These are phyloP conservation scores for Brettanomyces nanus DNA, from an alignment of 805 yeast species.

Conservation along the genomic window DNA sequence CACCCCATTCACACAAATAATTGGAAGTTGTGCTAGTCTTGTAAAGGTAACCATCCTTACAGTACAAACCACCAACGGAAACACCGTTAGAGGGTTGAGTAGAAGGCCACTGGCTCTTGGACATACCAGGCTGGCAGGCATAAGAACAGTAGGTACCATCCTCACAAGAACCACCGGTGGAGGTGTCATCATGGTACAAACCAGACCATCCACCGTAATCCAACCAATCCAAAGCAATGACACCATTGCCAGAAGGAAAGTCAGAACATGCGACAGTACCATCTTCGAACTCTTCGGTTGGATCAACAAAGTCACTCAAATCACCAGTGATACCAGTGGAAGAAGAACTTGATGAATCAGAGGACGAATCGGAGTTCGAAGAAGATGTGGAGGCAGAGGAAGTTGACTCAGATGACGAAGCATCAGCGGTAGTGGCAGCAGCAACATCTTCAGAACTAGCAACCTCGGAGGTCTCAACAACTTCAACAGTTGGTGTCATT, in stretches of 20 bases:
- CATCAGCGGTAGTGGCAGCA: conserved; percentile 17
- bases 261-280: conserved; percentile 59
- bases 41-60: conserved; percentile 80
- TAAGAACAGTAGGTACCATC: conserved; percentile 95
- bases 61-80: conserved; percentile 86
- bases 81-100: conserved; percentile 82
- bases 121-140: conserved; percentile 98
- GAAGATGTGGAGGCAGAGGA: conserved; percentile 26
- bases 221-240: conserved; percentile 60
- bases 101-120: conserved; percentile 97
- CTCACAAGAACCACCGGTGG: conserved; percentile 53
- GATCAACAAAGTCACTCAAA: conserved; percentile 46
- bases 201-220: conserved; percentile 66
- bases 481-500: conserved; percentile 27
- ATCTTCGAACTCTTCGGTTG: conserved; percentile 58
- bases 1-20: conserved; percentile 86
- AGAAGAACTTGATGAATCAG: conserved; percentile 27
- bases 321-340: conserved; percentile 43
- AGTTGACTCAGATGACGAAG: conserved; percentile 17
- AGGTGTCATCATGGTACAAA: conserved; percentile 39
- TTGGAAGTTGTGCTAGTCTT: conserved; percentile 61
- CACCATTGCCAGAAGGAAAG: conserved; percentile 83
- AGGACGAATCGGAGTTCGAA: conserved; percentile 17
- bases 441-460: conserved; percentile 22
- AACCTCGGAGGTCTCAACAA: conserved; percentile 17